Base-by-base conservation (phyloP, 2,329 filamentous ascomycete species). In the Colletotrichum salicis region DNA sequence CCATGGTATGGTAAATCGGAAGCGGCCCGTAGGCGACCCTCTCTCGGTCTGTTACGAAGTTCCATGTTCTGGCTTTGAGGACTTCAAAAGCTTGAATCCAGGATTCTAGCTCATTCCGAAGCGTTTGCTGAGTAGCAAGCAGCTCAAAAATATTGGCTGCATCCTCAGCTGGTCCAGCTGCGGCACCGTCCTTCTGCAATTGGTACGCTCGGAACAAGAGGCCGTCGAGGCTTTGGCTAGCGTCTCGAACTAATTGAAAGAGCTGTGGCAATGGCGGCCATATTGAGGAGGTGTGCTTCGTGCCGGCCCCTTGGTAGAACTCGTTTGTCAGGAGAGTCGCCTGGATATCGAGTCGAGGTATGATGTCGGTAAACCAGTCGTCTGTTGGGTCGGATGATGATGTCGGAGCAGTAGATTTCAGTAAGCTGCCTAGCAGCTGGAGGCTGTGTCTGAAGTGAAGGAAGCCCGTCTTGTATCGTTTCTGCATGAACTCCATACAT, bases 391-490 rank as follows among this genome's bases (percentile, higher is more conserved):
- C 62, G 15, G 41, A 31, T 6, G 61, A 74, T 35, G 37, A n/a
- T 4, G 51, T 13, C 1, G 51, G 7, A 10, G 31, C 6, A 13
- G 10, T 35, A 22, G 79, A 76, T 13, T 70, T 71, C 1, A 86
- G 73, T 13, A 86, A 74, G 55, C 76, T 81, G 4, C 29, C 31
- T 8, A 63, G 22, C 22, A 63, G n/a, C 6, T 37, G 31, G 22
- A 86, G 66, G 0, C 86, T 85, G 52, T 79, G 84, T n/a, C 80
- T 78, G 7, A 87, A 78, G 74, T 87, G 85, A 4, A 76, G 74
- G 35, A 82, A 79, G 13, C 80, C 83, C 0, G 80, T 76, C 7
- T 75, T 72, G 48, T 82, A 83, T 22, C 80, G 79, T 2, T 83
- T 84, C 29, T 79, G 78, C 1, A 83, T 60, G 22, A 79, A 76